phyloP scores from a whole-genome alignment of 1,139 yeast genomes.

The Diutina catenulata region DNA sequence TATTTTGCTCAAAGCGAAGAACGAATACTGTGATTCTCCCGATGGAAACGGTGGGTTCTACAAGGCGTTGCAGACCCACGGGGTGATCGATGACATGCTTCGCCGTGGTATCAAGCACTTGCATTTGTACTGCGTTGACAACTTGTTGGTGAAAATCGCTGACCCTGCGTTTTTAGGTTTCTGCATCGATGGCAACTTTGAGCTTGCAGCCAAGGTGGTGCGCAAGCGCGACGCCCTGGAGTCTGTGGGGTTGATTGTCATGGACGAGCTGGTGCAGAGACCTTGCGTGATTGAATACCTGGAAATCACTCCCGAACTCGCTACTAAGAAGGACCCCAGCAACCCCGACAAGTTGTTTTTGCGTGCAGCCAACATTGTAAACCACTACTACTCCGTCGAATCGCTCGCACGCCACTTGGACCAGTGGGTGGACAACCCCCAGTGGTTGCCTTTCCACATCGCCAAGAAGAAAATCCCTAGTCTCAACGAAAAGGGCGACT shows the following conservation, averaged over 20 bases:
- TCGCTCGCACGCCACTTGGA: slow-evolving; percentile 51
- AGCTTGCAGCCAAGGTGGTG: slow-evolving; percentile 89
- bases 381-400: slow-evolving; percentile 83
- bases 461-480: slow-evolving; percentile 83
- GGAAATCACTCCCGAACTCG: slow-evolving; percentile 69
- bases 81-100: slow-evolving; percentile 56
- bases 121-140: slow-evolving; percentile 96
- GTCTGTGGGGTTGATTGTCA: slow-evolving; percentile 84
- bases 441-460: slow-evolving; percentile 77
- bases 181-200: slow-evolving; percentile 52
- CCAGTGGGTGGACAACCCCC: slow-evolving; percentile 56
- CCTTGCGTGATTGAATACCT: slow-evolving; percentile 96
- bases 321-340: slow-evolving; percentile 41
- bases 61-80: slow-evolving; percentile 60
- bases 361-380: slow-evolving; percentile 95
- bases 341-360: slow-evolving; percentile 48
- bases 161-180: slow-evolving; percentile 91
- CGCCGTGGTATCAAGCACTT: slow-evolving; percentile 73
- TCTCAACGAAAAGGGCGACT: slow-evolving; percentile 38
- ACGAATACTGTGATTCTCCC: slow-evolving; percentile 70
- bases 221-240: slow-evolving; percentile 83
- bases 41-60: slow-evolving; percentile 98
- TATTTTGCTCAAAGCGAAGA: slow-evolving; percentile 48
- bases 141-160: slow-evolving; percentile 82
- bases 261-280: slow-evolving; percentile 42